Conservation (phyloP, 805 yeast genomes). For the Hanseniaspora jakobsenii region DNA sequence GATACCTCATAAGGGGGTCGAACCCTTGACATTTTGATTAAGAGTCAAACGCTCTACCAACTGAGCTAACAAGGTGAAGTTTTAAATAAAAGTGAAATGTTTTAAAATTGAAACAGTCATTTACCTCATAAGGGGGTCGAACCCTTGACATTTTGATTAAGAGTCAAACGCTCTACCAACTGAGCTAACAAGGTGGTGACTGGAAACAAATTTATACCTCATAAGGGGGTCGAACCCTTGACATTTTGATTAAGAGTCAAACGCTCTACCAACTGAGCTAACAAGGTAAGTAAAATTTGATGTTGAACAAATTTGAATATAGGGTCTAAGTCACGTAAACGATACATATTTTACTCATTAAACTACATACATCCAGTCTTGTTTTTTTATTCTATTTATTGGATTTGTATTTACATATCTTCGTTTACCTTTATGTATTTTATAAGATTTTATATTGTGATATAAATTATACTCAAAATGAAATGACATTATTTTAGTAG, state of each 20-base stretch:
- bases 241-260: conserved; percentile 14
- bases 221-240: conserved; percentile 14
- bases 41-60: conserved; percentile 15
- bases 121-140: conserved; percentile 14
- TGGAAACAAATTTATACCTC: conserved; percentile 3
- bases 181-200: conserved; percentile 11
- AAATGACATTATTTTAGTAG: no score
- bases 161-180: conserved; percentile 15
- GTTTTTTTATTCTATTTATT: no score
- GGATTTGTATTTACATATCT: no score
- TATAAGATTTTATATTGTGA: no score
- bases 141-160: conserved; percentile 14
- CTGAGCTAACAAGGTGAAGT: conserved; percentile 12
- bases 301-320: neutral
- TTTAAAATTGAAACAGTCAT: neutral
- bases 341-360: neutral
- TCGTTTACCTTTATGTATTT: no score
- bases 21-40: conserved; percentile 14
- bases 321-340: neutral
- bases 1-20: conserved; percentile 12
- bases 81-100: neutral
- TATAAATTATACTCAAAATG: no score
- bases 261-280: conserved; percentile 15
- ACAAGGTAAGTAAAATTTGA: conserved; percentile 13
- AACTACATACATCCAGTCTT: no score